Conservation (phyloP, 129 eudicot species). For the Escallonia herrerae region DNA sequence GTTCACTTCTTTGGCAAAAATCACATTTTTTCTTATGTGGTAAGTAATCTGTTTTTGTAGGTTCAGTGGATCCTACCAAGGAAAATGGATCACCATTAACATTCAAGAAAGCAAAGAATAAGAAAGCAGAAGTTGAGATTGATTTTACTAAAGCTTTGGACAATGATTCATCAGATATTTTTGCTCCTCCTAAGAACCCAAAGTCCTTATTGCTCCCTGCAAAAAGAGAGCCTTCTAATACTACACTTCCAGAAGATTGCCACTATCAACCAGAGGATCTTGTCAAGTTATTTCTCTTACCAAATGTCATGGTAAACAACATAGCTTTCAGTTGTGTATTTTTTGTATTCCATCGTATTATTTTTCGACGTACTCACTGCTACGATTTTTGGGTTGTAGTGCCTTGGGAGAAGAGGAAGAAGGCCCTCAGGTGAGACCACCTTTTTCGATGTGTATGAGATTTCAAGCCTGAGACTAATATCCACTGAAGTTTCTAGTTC, state of each 20-base stretch:
- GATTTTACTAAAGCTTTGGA: conserved; percentile 53
- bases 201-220: conserved; percentile 60
- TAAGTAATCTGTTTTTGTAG: conserved; percentile 24
- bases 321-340: not conserved
- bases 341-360: not conserved
- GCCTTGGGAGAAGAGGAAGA: conserved; percentile 67
- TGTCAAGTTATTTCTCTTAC: conserved; percentile 75
- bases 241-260: conserved; percentile 90
- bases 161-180: conserved; percentile 37
- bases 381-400: conserved; percentile 38
- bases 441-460: conserved; percentile 1
- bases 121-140: conserved; percentile 57
- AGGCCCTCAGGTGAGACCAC: conserved; percentile 43
- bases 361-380: not conserved
- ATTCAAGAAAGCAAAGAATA: conserved; percentile 46
- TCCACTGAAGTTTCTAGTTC: too few species aligned
- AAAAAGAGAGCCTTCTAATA: conserved; percentile 56
- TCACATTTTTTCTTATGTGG: conserved; percentile 1
- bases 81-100: conserved; percentile 48
- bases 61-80: conserved; percentile 33
- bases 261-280: conserved; percentile 93
- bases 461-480: too few species aligned
- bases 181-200: conserved; percentile 67
- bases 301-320: conserved; percentile 56
- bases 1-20: not conserved